Base-by-base conservation (phyloP, 2,329 filamentous ascomycete species). In the Chrysoporthe deuterocubensis region DNA sequence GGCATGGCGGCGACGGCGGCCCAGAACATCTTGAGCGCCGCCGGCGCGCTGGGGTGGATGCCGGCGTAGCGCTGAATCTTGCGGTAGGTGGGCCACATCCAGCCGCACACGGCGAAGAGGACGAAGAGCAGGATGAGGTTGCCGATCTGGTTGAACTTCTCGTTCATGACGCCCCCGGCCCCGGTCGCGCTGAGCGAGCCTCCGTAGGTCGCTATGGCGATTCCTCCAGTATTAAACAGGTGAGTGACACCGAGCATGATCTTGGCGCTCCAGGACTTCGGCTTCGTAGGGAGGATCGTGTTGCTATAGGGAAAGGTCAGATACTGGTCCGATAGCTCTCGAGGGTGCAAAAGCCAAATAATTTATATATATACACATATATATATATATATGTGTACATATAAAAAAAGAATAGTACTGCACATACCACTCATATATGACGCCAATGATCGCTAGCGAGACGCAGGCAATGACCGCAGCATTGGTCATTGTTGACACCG, bases 391-490 rank as follows among this genome's bases (percentile, higher is more conserved):
- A 26, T 26, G 26, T 2, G 2, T 26, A 26, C 26, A 26, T 26
- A 26, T 26, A 26, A 26, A 26, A 26, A 26, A 18, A 34, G 21
- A 21, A 4, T 8, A 37, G 43, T 18, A 62, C 26, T 34, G 7
- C 46, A 62, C 64, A 26, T 72, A 75, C 75, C 70, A 71, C 68
- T 76, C 75, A 65, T 76, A 76, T 16, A 76, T 66, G 21, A 76
- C 69, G 9, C 74, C 74, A 9, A 66, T 66, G 43, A 66, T 16
- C 11, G 21, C 26, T 37, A 66, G 21, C 18, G 64, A 60, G 4
- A 66, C 8, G 37, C 64, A 66, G 32, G 74, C 73, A 13, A 75
- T 68, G 54, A 72, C 73, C 11, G 71, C 75, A 7, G 75, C 69
- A 42, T 73, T 74, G 57, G 73, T 75, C 71, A 76, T 73, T 13